These are phyloP conservation scores for Toxicodendron radicans DNA, from an alignment of 345 rosid genomes.

Conservation along the genomic window DNA sequence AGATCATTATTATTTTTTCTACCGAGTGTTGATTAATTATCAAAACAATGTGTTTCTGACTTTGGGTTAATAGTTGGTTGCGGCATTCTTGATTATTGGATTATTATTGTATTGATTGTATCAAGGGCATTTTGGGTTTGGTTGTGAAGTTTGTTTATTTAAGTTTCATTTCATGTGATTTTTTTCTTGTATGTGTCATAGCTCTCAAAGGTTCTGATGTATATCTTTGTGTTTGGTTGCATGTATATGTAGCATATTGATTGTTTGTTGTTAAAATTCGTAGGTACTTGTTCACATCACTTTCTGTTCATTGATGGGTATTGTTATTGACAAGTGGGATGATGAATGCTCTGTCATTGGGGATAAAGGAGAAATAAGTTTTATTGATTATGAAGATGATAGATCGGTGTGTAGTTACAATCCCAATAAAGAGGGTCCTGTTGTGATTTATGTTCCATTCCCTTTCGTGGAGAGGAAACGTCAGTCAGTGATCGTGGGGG, in stretches of 20 bases:
- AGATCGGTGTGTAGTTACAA: slow-evolving; percentile 46
- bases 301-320: slow-evolving; percentile 40
- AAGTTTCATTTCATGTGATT: background rate
- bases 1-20: too few relatives aligned
- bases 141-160: background rate
- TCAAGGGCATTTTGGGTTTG: background rate
- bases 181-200: background rate
- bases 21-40: too few relatives aligned
- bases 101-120: too few relatives aligned
- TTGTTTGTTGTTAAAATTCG: slow-evolving; percentile 5
- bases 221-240: background rate
- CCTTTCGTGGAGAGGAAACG: slow-evolving; percentile 64
- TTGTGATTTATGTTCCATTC: slow-evolving; percentile 66
- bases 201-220: background rate
- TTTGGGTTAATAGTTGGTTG: too few relatives aligned
- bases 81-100: too few relatives aligned
- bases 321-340: too few relatives aligned
- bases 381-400: too few relatives aligned
- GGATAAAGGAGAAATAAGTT: too few relatives aligned
- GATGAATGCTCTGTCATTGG: too few relatives aligned
- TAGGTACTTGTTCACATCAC: background rate
- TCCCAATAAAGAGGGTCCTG: slow-evolving; percentile 54
- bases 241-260: background rate
- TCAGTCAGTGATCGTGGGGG: slow-evolving; percentile 52
- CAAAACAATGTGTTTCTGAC: too few relatives aligned